Evolutionary conservation across 495 filamentous ascomycete species (phyloP), one percentile per base, ranked within the genome.

Genomic region (Platismatia glauca): DNA sequence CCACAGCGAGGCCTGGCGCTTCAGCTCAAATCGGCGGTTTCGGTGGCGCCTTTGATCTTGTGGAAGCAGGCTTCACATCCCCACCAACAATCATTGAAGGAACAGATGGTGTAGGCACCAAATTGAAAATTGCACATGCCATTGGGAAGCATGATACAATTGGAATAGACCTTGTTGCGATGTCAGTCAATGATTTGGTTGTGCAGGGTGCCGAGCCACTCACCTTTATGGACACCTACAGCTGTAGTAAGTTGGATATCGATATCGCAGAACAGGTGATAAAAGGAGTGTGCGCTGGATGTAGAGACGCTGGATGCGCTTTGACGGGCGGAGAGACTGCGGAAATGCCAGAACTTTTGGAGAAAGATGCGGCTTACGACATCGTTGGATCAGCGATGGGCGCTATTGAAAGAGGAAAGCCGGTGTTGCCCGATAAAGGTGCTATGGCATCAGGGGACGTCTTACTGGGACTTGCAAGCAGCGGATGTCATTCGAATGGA

Each of bases 121-220:
- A 97, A 77, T 85, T 97, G 64, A 93, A 91, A 77, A 89, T 97
- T 67, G 95, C 94, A 11, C 91, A 94, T 70, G 83, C 85, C 7
- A 87, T 93, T 69, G 80, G 84, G 58, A 89, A 96, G 76, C 92
- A 96, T 76, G 85, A 89, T 74, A 95, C 90, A 7, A 91, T 97
- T 16, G 93, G 90, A 65, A 90, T 97, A 68, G 94, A 98, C 72
- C 82, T 98, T 16, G 95, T 97, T 3, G 94, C 94, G 65, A 97
- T 97, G 95, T 95, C 95, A 73, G 94, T 96, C 70, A 97, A 98
- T 74, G 94, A 97, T 74, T 81, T 97, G 0, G 86, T 97, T 52
- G 94, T 96, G 18, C 91, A 97, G 74, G 94, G 94, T 57, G 94
- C 94, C 1, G 87, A 93, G 71, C 89, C 94, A 13, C 79, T 96